Conservation (phyloP, 192 early-diverging fungal genomes). For the Piromyces sp. region DNA sequence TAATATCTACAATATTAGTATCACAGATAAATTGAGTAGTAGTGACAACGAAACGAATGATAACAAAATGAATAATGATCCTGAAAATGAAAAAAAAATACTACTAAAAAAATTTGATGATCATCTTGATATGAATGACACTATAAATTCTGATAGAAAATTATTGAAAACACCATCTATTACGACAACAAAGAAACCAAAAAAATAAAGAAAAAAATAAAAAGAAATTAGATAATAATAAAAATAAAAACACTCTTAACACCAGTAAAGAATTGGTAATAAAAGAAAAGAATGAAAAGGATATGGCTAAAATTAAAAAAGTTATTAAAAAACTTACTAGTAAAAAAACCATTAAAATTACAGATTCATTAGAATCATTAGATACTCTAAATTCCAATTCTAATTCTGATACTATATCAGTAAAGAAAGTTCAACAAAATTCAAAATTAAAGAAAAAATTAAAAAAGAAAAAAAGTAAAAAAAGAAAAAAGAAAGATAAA, state of each 20-base stretch:
- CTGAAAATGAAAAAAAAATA: background rate
- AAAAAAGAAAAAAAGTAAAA: background rate
- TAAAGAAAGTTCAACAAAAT: background rate
- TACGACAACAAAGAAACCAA: background rate
- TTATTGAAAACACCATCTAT: background rate
- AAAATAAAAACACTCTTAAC: background rate
- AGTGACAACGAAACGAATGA: background rate
- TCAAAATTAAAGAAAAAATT: background rate
- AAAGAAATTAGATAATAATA: background rate
- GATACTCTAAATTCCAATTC: background rate
- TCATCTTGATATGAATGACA: background rate
- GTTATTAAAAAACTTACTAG: background rate
- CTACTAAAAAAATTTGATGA: background rate
- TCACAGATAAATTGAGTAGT: background rate
- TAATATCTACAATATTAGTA: background rate
- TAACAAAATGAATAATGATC: background rate
- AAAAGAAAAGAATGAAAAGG: background rate
- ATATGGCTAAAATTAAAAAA: background rate
- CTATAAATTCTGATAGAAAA: background rate
- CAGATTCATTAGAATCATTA: background rate
- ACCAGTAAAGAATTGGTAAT: background rate
- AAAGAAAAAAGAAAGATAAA: background rate
- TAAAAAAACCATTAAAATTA: background rate
- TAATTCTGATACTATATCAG: background rate
- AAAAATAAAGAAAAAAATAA: background rate